A percentile compares a stretch with the other conserved stretches of the same genome.
Conservation (phyloP, 192 early-diverging fungal species). For the Pilobolus umbonatus region DNA sequence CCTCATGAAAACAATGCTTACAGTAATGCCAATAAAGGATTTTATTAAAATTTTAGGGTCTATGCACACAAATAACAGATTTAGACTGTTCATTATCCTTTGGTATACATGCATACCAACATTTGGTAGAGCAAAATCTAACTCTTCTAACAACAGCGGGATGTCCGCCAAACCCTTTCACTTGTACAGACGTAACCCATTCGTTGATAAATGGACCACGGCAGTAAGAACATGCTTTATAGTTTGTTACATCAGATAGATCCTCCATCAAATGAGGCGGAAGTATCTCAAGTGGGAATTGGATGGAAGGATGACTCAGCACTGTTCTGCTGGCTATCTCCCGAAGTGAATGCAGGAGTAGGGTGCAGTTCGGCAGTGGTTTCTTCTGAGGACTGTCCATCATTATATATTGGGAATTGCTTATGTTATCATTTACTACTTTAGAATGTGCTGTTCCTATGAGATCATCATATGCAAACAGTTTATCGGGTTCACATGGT, state of each 20-base stretch:
- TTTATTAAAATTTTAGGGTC: no score
- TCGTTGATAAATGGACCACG: conserved; percentile 43
- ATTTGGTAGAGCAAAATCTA: conserved; percentile 42
- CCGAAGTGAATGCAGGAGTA: conserved; percentile 36
- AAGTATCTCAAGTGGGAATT: conserved; percentile 28
- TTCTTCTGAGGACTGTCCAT: not conserved
- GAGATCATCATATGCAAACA: not conserved
- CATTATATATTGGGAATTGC: not conserved
- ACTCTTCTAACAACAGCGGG: conserved; percentile 48
- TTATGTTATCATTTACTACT: not conserved
- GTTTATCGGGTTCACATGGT: not conserved
- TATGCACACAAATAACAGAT: conserved; percentile 9
- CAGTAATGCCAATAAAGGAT: no score
- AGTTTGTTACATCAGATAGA: not conserved
- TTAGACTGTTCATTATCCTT: conserved; percentile 5
- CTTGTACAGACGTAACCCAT: conserved; percentile 49
- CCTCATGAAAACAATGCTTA: no score
- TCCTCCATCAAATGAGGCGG: conserved; percentile 21
- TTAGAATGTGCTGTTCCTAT: conserved; percentile 5
- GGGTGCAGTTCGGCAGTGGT: not conserved
- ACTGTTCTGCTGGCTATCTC: conserved; percentile 40
- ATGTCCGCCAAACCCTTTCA: conserved; percentile 47
- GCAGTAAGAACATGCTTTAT: conserved; percentile 22
- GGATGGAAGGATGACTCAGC: conserved; percentile 19
- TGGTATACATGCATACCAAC: conserved; percentile 31